phyloP scores from a whole-genome alignment of 1,284 basidiomycete genomes.

The Retiboletus flavoniger region DNA sequence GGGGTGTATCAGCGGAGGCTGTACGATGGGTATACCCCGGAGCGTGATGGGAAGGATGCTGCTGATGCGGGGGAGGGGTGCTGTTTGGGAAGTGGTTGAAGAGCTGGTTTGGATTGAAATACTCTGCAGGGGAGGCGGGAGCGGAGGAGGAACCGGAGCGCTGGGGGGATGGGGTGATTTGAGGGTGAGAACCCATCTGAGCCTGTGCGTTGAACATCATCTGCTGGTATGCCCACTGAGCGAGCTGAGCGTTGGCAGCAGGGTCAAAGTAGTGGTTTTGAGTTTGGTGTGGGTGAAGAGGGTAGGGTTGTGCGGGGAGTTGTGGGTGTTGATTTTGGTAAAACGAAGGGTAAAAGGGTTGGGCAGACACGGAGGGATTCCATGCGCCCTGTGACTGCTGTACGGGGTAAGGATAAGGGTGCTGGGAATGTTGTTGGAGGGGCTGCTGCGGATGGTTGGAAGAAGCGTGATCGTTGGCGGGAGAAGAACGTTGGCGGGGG shows the following conservation, averaged over 20 bases:
- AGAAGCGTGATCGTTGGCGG: slow-evolving; percentile 48
- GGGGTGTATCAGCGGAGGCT: slow-evolving; percentile 29
- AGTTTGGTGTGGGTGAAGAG: slow-evolving; percentile 44
- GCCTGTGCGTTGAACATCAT: slow-evolving; percentile 63
- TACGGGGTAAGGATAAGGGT: slow-evolving; percentile 41
- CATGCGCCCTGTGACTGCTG: slow-evolving; percentile 57
- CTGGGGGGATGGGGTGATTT: slow-evolving; percentile 30
- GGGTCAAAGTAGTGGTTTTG: slow-evolving; percentile 67
- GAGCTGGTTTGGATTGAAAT: slow-evolving; percentile 56
- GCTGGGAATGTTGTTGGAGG: slow-evolving; percentile 35
- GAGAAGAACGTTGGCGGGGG: slow-evolving; percentile 55
- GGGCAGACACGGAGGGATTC: slow-evolving; percentile 59
- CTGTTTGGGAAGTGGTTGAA: slow-evolving; percentile 68
- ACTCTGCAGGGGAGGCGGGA: slow-evolving; percentile 42
- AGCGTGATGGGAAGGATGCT: slow-evolving; percentile 43
- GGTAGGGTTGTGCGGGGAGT: slow-evolving; percentile 40
- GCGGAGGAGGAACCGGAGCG: slow-evolving; percentile 38
- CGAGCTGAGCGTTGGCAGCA: slow-evolving; percentile 66
- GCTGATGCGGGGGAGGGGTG: slow-evolving; percentile 62
- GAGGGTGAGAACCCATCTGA: slow-evolving; percentile 42
- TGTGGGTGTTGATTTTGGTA: slow-evolving; percentile 67
- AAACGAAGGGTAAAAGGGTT: slow-evolving; percentile 71
- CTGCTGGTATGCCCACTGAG: slow-evolving; percentile 84
- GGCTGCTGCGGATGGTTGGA: slow-evolving; percentile 32
- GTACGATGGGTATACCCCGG: slow-evolving; percentile 35